Evolutionary conservation across 371 early-diverging fungal species (phyloP), one percentile per base, ranked within the genome.

Genomic region (Haplosporangium sp.): DNA sequence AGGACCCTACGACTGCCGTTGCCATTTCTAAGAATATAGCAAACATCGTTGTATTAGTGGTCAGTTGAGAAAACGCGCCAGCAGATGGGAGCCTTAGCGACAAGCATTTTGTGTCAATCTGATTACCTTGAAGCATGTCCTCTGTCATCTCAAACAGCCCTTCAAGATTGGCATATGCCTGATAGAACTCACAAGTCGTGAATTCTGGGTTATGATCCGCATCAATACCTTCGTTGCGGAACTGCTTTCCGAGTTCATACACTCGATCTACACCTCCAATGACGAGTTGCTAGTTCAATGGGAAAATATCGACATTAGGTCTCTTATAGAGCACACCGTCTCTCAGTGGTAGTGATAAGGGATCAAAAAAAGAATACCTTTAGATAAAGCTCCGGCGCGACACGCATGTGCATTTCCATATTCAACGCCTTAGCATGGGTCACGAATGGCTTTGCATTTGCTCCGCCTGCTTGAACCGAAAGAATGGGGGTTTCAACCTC

Each of bases 171-270:
- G 95, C 91, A 75, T 96, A 99, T 0, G 99, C 96, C 89, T 94
- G 89, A 83, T 99, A 99, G 70, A 97, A 95, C 80, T 99, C 99
- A 74, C 95, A 95, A 0, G 97, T 95, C 6, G 99, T 98, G 82
- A 99, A 99, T 81, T 99, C 99, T 18, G 99, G 99, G 71, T 98
- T 99, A 69, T 99, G 99, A 43, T 95, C 95, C 12, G 93, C 88
- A 84, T 99, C 99, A 45, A 99, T 93, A 7, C 98, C 98, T 83
- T 99, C 99, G 76, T 99, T 99, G 60, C 99, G 91, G 80, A 99
- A 99, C 81, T 95, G 94, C 80, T 94, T 95, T 45, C 99, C 99
- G 53, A 99, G 89, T 83, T 99, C 99, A 81, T 92, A 99, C 2
- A 99, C 98, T 18, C 94, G 86, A 53, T 97, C 95, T 13, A 97